Base-by-base conservation (phyloP, 768 basidiomycete genomes). In the Leccinum variicolor region DNA sequence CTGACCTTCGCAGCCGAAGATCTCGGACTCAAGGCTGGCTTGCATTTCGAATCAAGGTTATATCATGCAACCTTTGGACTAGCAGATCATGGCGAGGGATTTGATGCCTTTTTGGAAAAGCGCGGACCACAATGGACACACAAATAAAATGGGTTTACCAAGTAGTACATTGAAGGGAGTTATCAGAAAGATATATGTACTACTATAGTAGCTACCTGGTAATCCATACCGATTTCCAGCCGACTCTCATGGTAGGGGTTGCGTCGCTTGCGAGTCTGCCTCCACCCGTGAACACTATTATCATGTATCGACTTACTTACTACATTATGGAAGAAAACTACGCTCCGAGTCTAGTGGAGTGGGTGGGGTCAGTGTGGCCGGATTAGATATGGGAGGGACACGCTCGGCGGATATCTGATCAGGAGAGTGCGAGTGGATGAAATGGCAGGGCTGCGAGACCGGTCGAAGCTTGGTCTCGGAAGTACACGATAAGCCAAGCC, bases 11-110 rank as follows among this genome's bases (percentile, higher is more conserved):
- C 61, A 81, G 81, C 80, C 8, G 74, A 78, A 54, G 80, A 83
- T 54, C 66, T 81, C 6, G 73, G 78, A 6, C 66, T 83, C 14
- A 70, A 69, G 43, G 71, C 76, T 48, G 81, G 82, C 3, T 66
- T 82, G 23, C 72, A 71, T 43, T 73, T 79, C 55, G 81, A 83
- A 61, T 68, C 80, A 51, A 65, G 78, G 46, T 65, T 82, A 21
- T 83, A 83, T 72, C 79, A 82, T 60, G 67, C 73, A 43, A 71
- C 80, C 8, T 83, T 83, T 62, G 77, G 78, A n/a, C 78, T 81
- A 34, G 67, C 63, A 21, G 79, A 80, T 60, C 77, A 78, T 62
- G 67, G 69, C 41, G 79, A 79, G 62, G 78, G 78, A 6, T 82
- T 83, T 71, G 66, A 68, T 11, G 81, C 81, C 1, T 83, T 83